Percentiles rank a stretch among this genome's conserved stretches.
These are phyloP conservation scores for Mortierella sp. DNA, from an alignment of 371 early-diverging fungal genomes.

Conservation along the genomic window DNA sequence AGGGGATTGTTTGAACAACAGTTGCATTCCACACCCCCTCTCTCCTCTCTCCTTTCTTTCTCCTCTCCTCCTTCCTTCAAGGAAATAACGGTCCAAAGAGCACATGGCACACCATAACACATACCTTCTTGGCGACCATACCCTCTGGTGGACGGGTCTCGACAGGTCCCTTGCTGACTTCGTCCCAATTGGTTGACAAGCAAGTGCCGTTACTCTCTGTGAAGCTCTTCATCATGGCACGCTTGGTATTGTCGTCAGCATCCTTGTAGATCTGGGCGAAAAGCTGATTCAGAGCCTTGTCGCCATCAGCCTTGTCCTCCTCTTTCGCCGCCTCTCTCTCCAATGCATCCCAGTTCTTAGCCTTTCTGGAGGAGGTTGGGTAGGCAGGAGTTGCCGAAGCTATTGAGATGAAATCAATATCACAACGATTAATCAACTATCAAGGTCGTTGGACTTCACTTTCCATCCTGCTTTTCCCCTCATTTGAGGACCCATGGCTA, in stretches of 20 bases:
- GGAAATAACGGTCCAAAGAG: too few relatives aligned
- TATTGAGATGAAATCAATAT: background rate
- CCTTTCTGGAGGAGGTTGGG: conserved; percentile 58
- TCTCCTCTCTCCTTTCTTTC: too few relatives aligned
- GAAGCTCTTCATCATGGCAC: conserved; percentile 99
- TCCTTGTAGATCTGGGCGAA: conserved; percentile 94
- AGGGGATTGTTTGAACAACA: too few relatives aligned
- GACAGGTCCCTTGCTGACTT: conserved; percentile 85
- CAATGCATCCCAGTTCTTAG: conserved; percentile 85
- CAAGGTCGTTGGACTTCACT: too few relatives aligned
- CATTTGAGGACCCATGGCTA: too few relatives aligned
- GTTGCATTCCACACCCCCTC: too few relatives aligned
- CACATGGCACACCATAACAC: background rate
- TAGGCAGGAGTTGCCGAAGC: conserved; percentile 43
- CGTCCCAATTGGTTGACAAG: conserved; percentile 96
- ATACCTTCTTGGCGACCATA: conserved; percentile 83
- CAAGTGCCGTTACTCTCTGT: conserved; percentile 95
- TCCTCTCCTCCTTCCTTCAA: too few relatives aligned
- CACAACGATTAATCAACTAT: too few relatives aligned
- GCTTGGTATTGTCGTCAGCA: conserved; percentile 89
- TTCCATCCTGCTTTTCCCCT: too few relatives aligned
- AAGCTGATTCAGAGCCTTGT: conserved; percentile 88
- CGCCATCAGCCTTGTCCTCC: conserved; percentile 87
- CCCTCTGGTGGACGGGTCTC: conserved; percentile 93
- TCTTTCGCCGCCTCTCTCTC: conserved; percentile 75